phyloP scores from a whole-genome alignment of 371 early-diverging fungal species.

The Paraphysoderma sedebokerense region DNA sequence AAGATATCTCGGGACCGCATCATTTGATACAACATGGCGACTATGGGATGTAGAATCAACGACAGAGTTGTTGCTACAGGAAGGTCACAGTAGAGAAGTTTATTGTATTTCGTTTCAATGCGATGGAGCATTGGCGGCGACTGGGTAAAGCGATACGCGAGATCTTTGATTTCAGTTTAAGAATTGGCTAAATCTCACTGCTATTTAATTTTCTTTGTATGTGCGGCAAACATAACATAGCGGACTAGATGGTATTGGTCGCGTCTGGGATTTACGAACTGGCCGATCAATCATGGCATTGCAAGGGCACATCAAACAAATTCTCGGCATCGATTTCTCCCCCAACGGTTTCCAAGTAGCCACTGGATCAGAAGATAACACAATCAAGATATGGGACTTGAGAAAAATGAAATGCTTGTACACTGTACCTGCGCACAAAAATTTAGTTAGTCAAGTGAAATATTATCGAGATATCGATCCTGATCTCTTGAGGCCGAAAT shows the following conservation, averaged over 20 bases:
- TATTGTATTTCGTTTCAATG: conserved; percentile 76
- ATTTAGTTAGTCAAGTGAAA: conserved; percentile 64
- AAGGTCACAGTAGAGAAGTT: conserved; percentile 84
- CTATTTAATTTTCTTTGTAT: neutral
- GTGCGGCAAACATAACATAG: conserved; percentile 11
- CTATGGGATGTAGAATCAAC: conserved; percentile 75
- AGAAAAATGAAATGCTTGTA: conserved; percentile 55
- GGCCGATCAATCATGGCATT: conserved; percentile 76
- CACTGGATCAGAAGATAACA: conserved; percentile 63
- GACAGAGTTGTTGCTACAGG: conserved; percentile 67
- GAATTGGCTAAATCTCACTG: neutral
- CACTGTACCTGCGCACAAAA: conserved; percentile 82
- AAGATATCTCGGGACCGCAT: conserved; percentile 66
- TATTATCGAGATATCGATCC: too few relatives aligned
- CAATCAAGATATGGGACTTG: conserved; percentile 81
- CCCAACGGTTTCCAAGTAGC: conserved; percentile 77
- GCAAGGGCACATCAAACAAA: conserved; percentile 80
- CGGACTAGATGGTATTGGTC: conserved; percentile 74
- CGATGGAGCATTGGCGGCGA: conserved; percentile 80
- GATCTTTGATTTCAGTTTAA: neutral
- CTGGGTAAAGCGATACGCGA: too few relatives aligned
- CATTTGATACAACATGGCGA: conserved; percentile 86
- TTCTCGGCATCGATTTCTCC: conserved; percentile 73
- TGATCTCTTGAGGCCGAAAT: too few relatives aligned
- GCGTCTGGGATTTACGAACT: conserved; percentile 89